Evolutionary conservation across 768 basidiomycete genomes (phyloP).

Genomic region (Boletus patriciae): DNA sequence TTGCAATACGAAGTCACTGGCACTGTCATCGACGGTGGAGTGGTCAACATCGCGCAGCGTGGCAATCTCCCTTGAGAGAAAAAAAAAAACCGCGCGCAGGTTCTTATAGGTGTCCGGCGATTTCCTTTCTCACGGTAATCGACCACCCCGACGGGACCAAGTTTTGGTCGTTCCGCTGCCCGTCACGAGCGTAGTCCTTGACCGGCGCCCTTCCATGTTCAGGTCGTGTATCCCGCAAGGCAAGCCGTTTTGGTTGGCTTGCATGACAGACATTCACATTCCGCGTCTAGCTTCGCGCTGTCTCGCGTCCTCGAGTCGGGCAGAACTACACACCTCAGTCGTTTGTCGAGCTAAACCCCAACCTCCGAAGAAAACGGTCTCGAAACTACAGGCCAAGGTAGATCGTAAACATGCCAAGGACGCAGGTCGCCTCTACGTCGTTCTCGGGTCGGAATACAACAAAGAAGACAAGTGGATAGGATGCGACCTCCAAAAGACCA

Average conservation of each 20-base stretch:
- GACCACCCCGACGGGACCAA: background rate
- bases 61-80: slow-evolving; percentile 52
- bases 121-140: slow-evolving; percentile 41
- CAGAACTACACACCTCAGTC: slow-evolving; percentile 51
- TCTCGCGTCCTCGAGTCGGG: slow-evolving; percentile 42
- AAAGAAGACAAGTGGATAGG: slow-evolving; percentile 67
- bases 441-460: slow-evolving; percentile 69
- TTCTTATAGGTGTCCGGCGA: slow-evolving; percentile 25
- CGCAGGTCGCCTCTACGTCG: slow-evolving; percentile 56
- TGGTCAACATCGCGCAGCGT: slow-evolving; percentile 59
- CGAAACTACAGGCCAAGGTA: slow-evolving; percentile 50
- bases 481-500: slow-evolving; percentile 62
- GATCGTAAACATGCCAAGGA: slow-evolving; percentile 38
- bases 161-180: background rate
- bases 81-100: background rate
- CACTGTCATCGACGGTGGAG: slow-evolving; percentile 61
- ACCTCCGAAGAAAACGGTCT: slow-evolving; percentile 40
- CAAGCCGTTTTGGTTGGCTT: background rate
- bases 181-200: background rate
- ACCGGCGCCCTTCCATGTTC: slow-evolving; percentile 24
- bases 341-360: slow-evolving; percentile 38
- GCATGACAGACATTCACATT: background rate
- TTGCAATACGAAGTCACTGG: slow-evolving; percentile 53
- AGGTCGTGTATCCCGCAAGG: slow-evolving; percentile 25
- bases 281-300: slow-evolving; percentile 35